phyloP scores from a whole-genome alignment of 495 filamentous ascomycete genomes.

The Geopyxis carbonaria region DNA sequence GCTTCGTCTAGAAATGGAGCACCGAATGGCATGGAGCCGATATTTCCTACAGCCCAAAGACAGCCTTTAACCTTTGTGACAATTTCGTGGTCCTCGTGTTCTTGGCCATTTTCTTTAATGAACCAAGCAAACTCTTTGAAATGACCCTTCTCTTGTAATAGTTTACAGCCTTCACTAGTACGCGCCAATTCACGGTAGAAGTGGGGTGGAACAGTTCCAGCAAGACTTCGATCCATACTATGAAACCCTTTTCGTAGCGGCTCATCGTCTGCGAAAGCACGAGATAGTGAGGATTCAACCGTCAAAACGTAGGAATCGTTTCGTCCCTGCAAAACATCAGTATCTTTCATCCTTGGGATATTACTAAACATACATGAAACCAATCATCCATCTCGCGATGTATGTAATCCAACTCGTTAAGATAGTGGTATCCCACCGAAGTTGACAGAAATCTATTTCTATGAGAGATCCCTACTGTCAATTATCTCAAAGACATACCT shows the following conservation, averaged over 20 bases:
- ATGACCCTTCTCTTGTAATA: conserved; percentile 82
- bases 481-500: conserved; percentile 28
- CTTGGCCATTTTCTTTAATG: conserved; percentile 66
- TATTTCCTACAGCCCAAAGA: conserved; percentile 94
- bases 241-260: conserved; percentile 26
- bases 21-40: conserved; percentile 94
- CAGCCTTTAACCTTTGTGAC: conserved; percentile 92
- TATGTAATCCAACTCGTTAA: conserved; percentile 94
- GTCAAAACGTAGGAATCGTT: conserved; percentile 88
- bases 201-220: conserved; percentile 70
- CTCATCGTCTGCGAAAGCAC: conserved; percentile 58
- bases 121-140: conserved; percentile 82
- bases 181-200: conserved; percentile 93
- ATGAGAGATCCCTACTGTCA: neutral
- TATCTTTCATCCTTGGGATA: neutral
- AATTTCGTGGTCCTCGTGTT: conserved; percentile 69
- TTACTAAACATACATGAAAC: conserved; percentile 42
- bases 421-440: conserved; percentile 89
- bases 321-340: conserved; percentile 38
- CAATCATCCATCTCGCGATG: conserved; percentile 99
- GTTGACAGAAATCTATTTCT: conserved; percentile 64
- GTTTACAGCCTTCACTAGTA: conserved; percentile 76
- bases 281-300: conserved; percentile 89
- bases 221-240: conserved; percentile 39
- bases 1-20: conserved; percentile 78